Evolutionary conservation across 306 rosid species (phyloP).

Genomic region (Begonia loranthoides): DNA sequence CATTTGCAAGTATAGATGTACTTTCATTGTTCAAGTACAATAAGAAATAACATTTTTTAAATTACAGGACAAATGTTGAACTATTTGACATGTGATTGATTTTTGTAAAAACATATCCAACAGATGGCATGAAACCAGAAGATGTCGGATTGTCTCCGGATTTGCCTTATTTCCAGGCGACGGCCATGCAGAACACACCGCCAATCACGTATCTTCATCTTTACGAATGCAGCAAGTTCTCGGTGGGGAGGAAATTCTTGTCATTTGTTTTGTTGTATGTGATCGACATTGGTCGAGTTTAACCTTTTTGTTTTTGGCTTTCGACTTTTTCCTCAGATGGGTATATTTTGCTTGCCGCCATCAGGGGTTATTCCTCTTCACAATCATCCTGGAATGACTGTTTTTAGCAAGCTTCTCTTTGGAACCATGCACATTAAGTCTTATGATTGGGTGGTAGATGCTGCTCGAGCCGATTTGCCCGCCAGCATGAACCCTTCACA

Average conservation of each 20-base stretch:
- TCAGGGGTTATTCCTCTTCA: constrained; percentile 88
- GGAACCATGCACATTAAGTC: constrained; percentile 95
- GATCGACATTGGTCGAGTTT: neutral
- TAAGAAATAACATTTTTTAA: too few species aligned
- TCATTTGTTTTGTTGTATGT: neutral
- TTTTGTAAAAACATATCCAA: neutral
- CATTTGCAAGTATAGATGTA: too few species aligned
- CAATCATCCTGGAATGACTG: constrained; percentile 98
- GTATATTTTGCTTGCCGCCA: constrained; percentile 94
- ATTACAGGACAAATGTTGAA: too few species aligned
- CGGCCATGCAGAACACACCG: constrained; percentile 18
- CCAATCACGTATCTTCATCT: constrained; percentile 68
- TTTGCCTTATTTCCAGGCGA: constrained; percentile 40
- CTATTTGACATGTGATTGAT: too few species aligned
- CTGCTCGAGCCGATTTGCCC: constrained; percentile 20
- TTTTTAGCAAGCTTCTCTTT: constrained; percentile 80
- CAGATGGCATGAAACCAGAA: constrained; percentile 51
- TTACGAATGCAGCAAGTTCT: constrained; percentile 52
- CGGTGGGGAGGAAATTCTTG: constrained; percentile 22
- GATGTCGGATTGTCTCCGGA: constrained; percentile 63
- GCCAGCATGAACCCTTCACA: constrained; percentile 24
- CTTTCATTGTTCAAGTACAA: too few species aligned
- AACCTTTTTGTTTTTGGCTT: constrained; percentile 3
- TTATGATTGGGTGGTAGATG: constrained; percentile 72
- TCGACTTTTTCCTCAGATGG: constrained; percentile 39